These are phyloP conservation scores for Fistulinella cinereoalba DNA, from an alignment of 1,284 basidiomycete species.

Conservation along the genomic window DNA sequence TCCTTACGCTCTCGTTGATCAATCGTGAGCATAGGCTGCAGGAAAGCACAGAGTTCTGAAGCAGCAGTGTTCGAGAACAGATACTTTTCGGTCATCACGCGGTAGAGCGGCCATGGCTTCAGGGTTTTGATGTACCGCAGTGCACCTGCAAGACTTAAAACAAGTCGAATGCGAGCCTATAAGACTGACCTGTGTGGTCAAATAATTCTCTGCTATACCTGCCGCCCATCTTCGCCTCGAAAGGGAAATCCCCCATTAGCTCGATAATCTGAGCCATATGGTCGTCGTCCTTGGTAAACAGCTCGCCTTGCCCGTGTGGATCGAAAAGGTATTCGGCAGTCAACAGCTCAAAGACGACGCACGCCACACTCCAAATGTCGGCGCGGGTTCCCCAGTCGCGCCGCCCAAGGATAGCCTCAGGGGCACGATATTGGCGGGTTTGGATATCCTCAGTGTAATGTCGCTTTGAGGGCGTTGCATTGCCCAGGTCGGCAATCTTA, in stretches of 20 bases:
- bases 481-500: slow-evolving; percentile 90
- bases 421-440: slow-evolving; percentile 88
- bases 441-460: slow-evolving; percentile 95
- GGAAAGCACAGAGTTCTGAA: slow-evolving; percentile 61
- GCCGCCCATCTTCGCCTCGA: slow-evolving; percentile 77
- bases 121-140: slow-evolving; percentile 77
- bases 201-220: slow-evolving; percentile 84
- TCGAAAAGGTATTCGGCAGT: slow-evolving; percentile 89
- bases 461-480: slow-evolving; percentile 77
- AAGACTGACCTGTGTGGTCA: slow-evolving; percentile 63
- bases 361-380: slow-evolving; percentile 88
- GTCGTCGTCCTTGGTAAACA: slow-evolving; percentile 91
- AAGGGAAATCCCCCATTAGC: slow-evolving; percentile 71
- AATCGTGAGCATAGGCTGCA: slow-evolving; percentile 76
- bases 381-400: slow-evolving; percentile 84
- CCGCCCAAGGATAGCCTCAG: slow-evolving; percentile 86
- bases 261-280: slow-evolving; percentile 94
- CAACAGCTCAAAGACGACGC: slow-evolving; percentile 83
- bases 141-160: slow-evolving; percentile 38
- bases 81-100: slow-evolving; percentile 86
- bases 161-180: not conserved
- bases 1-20: slow-evolving; percentile 68
- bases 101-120: slow-evolving; percentile 81
- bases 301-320: slow-evolving; percentile 77
- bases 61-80: slow-evolving; percentile 63